Conservation (phyloP, 306 rosid species). For the Canavalia ensiformis region DNA sequence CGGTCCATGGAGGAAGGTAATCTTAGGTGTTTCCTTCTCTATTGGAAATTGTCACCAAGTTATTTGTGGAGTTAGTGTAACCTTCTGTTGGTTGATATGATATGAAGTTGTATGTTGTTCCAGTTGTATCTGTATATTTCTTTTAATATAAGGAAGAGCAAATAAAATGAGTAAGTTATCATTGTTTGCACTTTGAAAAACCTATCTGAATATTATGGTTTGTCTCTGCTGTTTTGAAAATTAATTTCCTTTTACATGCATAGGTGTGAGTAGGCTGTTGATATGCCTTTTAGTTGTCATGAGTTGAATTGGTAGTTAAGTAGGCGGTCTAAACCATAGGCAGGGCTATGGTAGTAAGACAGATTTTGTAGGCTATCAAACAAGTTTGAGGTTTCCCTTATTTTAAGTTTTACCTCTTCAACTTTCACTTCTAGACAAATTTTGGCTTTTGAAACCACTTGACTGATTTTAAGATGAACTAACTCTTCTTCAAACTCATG, state of each 20-base stretch:
- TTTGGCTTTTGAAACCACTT: conserved; percentile 21
- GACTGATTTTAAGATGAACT: conserved; percentile 7
- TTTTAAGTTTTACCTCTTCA: conserved; percentile 23
- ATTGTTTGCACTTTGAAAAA: conserved; percentile 32
- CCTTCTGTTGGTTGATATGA: conserved; percentile 42
- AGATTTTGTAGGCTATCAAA: conserved; percentile 15
- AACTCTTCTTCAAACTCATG: conserved; percentile 18
- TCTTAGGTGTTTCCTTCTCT: conserved; percentile 37
- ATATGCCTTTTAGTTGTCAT: conserved; percentile 33
- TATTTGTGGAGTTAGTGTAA: conserved; percentile 23
- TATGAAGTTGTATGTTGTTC: conserved; percentile 36
- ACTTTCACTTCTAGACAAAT: conserved; percentile 30
- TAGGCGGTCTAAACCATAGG: conserved; percentile 32
- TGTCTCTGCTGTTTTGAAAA: conserved; percentile 28
- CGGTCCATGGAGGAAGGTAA: conserved; percentile 98
- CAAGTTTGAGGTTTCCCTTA: neutral
- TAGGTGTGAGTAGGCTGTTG: conserved; percentile 36
- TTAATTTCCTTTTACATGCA: neutral
- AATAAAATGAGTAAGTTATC: conserved; percentile 24
- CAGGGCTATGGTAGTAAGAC: conserved; percentile 30
- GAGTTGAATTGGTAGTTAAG: conserved; percentile 33
- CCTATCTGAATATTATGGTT: conserved; percentile 17
- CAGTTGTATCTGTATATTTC: conserved; percentile 15
- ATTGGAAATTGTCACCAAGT: conserved; percentile 28
- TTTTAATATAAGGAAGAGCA: conserved; percentile 27